phyloP scores from a whole-genome alignment of 208 protist genomes.

The Leishmania turanica region DNA sequence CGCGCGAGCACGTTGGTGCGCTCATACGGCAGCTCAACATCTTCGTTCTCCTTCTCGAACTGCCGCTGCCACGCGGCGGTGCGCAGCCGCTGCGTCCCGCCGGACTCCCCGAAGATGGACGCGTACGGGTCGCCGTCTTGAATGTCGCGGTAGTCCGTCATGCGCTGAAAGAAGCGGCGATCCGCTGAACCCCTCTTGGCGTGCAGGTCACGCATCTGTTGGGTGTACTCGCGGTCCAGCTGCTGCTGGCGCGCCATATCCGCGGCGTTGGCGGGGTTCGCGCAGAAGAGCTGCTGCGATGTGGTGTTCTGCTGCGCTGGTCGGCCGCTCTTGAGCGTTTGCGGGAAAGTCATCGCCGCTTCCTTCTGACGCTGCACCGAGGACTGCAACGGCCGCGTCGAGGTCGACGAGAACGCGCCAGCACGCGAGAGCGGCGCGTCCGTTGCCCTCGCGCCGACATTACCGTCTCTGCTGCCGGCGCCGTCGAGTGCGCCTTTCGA shows the following conservation, averaged over 20 bases:
- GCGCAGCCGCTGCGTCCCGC: slow-evolving; percentile 53
- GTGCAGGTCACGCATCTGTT: slow-evolving; percentile 46
- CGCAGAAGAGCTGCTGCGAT: slow-evolving; percentile 63
- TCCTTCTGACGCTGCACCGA: slow-evolving; percentile 48
- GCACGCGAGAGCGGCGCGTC: neutral
- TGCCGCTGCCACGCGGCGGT: slow-evolving; percentile 85
- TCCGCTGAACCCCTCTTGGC: slow-evolving; percentile 36
- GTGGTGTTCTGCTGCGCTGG: slow-evolving; percentile 64
- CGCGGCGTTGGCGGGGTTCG: slow-evolving; percentile 35
- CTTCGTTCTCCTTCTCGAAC: slow-evolving; percentile 87
- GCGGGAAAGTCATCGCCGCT: slow-evolving; percentile 59
- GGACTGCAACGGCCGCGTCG: slow-evolving; percentile 49
- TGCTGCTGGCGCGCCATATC: slow-evolving; percentile 47
- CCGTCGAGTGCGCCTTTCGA: neutral
- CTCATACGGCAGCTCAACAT: slow-evolving; percentile 84
- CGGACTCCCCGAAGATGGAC: slow-evolving; percentile 65
- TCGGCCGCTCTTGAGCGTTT: slow-evolving; percentile 81
- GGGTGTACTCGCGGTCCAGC: slow-evolving; percentile 48
- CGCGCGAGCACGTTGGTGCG: slow-evolving; percentile 72
- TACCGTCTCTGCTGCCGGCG: neutral
- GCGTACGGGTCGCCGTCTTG: slow-evolving; percentile 75
- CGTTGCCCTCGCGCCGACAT: neutral
- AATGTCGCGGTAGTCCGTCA: slow-evolving; percentile 80
- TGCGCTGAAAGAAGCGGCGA: slow-evolving; percentile 63
- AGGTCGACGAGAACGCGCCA: slow-evolving; percentile 13